Evolutionary conservation across 75 land plant genomes (phyloP).

Genomic region (Pinus taeda): DNA sequence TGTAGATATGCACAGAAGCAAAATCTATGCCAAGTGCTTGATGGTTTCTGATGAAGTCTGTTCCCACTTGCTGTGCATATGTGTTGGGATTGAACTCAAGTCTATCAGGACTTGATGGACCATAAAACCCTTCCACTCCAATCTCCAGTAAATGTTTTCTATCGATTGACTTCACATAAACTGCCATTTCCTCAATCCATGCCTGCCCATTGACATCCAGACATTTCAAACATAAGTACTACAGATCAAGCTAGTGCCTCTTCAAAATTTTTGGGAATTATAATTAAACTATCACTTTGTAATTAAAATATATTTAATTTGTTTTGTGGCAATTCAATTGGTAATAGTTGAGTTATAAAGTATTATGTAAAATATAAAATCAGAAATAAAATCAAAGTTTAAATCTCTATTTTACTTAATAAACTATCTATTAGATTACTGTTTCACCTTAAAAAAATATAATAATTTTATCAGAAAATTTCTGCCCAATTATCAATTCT

Average conservation of each 20-base stretch:
- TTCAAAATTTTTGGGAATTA: no score
- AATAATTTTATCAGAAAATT: no score
- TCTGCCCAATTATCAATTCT: no score
- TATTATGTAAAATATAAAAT: no score
- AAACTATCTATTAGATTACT: no score
- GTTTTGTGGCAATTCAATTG: background rate
- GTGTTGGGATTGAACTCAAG: slow-evolving; percentile 64
- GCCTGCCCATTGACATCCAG: slow-evolving; percentile 24
- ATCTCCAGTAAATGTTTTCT: slow-evolving; percentile 60
- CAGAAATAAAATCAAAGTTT: no score
- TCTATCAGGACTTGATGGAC: slow-evolving; percentile 47
- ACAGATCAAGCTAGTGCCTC: no score
- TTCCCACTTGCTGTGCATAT: slow-evolving; percentile 61
- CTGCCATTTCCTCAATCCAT: slow-evolving; percentile 90
- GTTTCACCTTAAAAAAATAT: no score
- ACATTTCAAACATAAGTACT: no score
- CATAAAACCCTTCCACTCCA: slow-evolving; percentile 83
- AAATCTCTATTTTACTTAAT: no score
- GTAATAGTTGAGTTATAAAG: no score
- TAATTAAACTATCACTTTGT: no score
- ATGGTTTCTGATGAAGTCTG: slow-evolving; percentile 85
- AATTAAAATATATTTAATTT: slow-evolving; percentile 6
- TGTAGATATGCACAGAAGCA: slow-evolving; percentile 77
- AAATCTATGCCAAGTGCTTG: slow-evolving; percentile 65
- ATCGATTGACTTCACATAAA: slow-evolving; percentile 77